A percentile compares a stretch with the other conserved stretches of the same genome.
Evolutionary conservation across 306 rosid species (phyloP).

Genomic region (Vigna hirtella): DNA sequence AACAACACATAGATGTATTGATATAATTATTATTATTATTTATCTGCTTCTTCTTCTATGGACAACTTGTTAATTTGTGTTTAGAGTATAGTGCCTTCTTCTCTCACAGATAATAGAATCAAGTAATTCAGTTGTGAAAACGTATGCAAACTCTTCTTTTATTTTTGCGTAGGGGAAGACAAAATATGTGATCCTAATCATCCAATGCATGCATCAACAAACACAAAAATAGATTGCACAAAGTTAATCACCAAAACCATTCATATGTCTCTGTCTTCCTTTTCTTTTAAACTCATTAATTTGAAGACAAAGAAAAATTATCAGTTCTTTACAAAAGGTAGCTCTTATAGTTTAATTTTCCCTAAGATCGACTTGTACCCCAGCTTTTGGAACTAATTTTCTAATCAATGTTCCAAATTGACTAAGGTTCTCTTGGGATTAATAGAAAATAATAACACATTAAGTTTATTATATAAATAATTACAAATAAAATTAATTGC

Average conservation of each 20-base stretch:
- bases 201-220: not conserved
- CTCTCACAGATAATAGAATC: not conserved
- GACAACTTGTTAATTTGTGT: not conserved
- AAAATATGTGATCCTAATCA: conserved; percentile 12
- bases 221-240: not conserved
- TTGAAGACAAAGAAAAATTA: not conserved
- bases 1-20: not conserved
- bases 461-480: not conserved
- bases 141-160: not conserved
- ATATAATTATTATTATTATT: not conserved
- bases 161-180: not conserved
- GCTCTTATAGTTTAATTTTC: not conserved
- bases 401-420: not conserved
- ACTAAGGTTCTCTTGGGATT: not conserved
- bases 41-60: conserved; percentile 1
- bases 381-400: not conserved
- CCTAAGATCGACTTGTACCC: not conserved
- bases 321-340: not conserved
- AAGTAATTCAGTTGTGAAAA: not conserved
- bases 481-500: not conserved
- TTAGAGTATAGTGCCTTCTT: not conserved
- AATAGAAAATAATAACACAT: not conserved
- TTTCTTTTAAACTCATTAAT: not conserved
- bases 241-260: not conserved
- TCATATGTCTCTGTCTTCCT: not conserved